phyloP scores from a whole-genome alignment of 768 basidiomycete genomes.

The Dentipellis sp. region DNA sequence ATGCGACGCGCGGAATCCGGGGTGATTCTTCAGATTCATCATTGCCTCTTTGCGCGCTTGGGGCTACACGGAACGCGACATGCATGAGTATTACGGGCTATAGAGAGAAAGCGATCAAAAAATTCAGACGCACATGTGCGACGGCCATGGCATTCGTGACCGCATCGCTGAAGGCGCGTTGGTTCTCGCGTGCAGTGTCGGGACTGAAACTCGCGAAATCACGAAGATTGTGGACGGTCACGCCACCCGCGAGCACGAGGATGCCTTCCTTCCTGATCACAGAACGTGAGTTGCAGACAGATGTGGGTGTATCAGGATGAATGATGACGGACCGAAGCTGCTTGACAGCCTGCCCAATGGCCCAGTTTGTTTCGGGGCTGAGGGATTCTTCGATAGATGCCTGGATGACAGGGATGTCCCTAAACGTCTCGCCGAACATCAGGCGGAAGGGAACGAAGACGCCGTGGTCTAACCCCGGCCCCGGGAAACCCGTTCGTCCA shows the following conservation, averaged over 20 bases:
- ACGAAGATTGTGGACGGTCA: too few relatives aligned
- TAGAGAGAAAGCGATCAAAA: too few relatives aligned
- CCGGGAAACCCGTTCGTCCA: conserved; percentile 47
- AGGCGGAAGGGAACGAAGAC: conserved; percentile 72
- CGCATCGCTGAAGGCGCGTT: too few relatives aligned
- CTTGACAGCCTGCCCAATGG: conserved; percentile 49
- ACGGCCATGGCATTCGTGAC: too few relatives aligned
- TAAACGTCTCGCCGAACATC: conserved; percentile 67
- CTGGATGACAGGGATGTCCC: conserved; percentile 59
- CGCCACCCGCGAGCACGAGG: conserved; percentile 33
- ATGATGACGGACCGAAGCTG: conserved; percentile 39
- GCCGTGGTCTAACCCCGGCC: conserved; percentile 69
- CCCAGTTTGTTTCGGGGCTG: conserved; percentile 55
- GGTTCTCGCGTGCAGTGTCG: too few relatives aligned
- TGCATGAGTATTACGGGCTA: too few relatives aligned
- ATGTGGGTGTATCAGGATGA: background rate
- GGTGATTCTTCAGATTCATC: conserved; percentile 44
- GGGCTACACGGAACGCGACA: too few relatives aligned
- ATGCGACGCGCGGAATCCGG: conserved; percentile 57
- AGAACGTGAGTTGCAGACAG: conserved; percentile 1
- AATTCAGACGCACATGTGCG: too few relatives aligned
- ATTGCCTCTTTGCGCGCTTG: conserved; percentile 18
- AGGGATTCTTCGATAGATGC: conserved; percentile 56
- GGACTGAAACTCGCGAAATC: too few relatives aligned
- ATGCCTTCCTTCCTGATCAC: conserved; percentile 49